Conservation (phyloP, 352 stramenopile species). For the Thalassiosira sp. region DNA sequence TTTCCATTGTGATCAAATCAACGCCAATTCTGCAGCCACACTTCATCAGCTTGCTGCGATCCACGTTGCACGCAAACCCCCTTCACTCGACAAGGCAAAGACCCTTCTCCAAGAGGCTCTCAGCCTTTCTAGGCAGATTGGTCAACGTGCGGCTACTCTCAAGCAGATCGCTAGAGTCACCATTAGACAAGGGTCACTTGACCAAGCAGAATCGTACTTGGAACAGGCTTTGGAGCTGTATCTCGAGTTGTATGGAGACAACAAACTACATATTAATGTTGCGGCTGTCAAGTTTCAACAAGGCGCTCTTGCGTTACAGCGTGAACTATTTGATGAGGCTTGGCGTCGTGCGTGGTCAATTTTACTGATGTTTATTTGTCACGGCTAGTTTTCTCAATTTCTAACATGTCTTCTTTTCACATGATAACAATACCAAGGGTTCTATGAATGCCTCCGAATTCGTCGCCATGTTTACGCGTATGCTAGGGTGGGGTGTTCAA, state of each 20-base stretch:
- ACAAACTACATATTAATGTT: slow-evolving; percentile 66
- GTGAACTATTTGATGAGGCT: slow-evolving; percentile 57
- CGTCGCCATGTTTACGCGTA: slow-evolving; percentile 66
- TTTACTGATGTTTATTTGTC: too few relatives aligned
- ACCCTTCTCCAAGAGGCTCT: slow-evolving; percentile 61
- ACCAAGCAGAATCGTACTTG: slow-evolving; percentile 56
- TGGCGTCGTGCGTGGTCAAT: slow-evolving; percentile 16
- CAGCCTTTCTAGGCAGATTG: slow-evolving; percentile 57
- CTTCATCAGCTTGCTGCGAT: slow-evolving; percentile 68
- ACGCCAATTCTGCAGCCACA: slow-evolving; percentile 59
- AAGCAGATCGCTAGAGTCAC: slow-evolving; percentile 68
- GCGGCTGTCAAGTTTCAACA: slow-evolving; percentile 73
- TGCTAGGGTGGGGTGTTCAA: slow-evolving; percentile 24
- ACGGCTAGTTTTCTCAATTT: too few relatives aligned
- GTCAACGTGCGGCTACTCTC: slow-evolving; percentile 66
- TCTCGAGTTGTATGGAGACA: slow-evolving; percentile 63
- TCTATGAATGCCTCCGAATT: slow-evolving; percentile 62
- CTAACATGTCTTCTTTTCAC: background rate
- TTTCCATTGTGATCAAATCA: slow-evolving; percentile 21
- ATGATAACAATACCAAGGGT: slow-evolving; percentile 18
- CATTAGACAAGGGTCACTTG: slow-evolving; percentile 59
- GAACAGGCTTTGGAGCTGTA: slow-evolving; percentile 67
- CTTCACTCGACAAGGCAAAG: slow-evolving; percentile 57
- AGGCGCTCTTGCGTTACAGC: slow-evolving; percentile 49
- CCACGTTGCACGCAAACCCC: slow-evolving; percentile 63